Conservation (phyloP, 192 early-diverging fungal genomes). For the Podila epicladia region DNA sequence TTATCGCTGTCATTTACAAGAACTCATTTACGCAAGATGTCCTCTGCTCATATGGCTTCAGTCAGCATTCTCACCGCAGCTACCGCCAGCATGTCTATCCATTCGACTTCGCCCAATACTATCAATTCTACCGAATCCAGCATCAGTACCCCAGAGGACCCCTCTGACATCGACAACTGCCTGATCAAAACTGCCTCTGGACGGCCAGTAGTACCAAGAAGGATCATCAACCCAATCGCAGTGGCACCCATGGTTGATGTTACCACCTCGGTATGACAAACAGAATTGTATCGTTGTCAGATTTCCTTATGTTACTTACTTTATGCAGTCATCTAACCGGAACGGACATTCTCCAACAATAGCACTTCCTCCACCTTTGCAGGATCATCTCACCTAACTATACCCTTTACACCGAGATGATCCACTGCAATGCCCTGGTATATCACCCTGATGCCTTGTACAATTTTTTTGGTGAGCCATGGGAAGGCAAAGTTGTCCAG, state of each 20-base stretch:
- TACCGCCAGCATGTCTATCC: neutral
- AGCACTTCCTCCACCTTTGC: slow-evolving; percentile 72
- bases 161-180: neutral
- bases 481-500: slow-evolving; percentile 64
- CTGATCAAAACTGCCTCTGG: slow-evolving; percentile 20
- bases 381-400: slow-evolving; percentile 74
- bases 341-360: neutral
- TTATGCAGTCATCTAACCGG: neutral
- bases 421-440: slow-evolving; percentile 66
- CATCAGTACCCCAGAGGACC: neutral
- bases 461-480: slow-evolving; percentile 58
- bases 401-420: slow-evolving; percentile 79
- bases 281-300: neutral
- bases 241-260: slow-evolving; percentile 86
- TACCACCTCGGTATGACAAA: slow-evolving; percentile 64
- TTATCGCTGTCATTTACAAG: slow-evolving; percentile 5
- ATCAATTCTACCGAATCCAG: neutral
- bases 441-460: slow-evolving; percentile 52
- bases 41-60: neutral
- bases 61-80: neutral
- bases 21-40: slow-evolving; percentile 13
- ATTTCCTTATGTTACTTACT: neutral
- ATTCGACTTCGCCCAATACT: neutral
- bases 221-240: slow-evolving; percentile 34
- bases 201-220: slow-evolving; percentile 20